A percentile compares a stretch with the other conserved stretches of the same genome.
phyloP scores from a whole-genome alignment of 164 flowering plant genomes.

The Vitis rupestris region DNA sequence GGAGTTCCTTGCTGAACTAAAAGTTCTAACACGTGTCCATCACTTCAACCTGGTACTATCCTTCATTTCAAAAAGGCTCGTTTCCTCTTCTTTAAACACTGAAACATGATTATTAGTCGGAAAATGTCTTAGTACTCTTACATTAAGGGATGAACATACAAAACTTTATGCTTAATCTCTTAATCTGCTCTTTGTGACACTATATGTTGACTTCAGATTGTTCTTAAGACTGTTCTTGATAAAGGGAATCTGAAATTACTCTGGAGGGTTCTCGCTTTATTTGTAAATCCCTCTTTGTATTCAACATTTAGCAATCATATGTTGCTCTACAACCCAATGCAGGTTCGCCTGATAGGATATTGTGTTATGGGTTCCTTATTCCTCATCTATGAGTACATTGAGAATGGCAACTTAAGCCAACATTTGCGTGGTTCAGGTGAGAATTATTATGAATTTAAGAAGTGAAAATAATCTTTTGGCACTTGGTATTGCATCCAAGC shows the following conservation, averaged over 20 bases:
- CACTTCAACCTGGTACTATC: constrained; percentile 65
- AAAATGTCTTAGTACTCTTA: too few relatives aligned
- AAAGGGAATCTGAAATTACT: too few relatives aligned
- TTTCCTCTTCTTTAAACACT: neutral
- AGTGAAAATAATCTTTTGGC: neutral
- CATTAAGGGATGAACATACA: too few relatives aligned
- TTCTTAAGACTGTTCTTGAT: too few relatives aligned
- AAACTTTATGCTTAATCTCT: too few relatives aligned
- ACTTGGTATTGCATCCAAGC: neutral
- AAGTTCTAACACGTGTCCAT: constrained; percentile 60
- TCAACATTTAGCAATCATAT: too few relatives aligned
- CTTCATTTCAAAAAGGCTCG: neutral
- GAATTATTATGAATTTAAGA: neutral
- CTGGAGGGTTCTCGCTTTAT: neutral
- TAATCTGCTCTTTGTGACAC: too few relatives aligned
- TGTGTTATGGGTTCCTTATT: constrained; percentile 77
- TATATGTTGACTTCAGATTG: too few relatives aligned
- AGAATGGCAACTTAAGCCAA: constrained; percentile 86
- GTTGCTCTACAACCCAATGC: constrained; percentile 9
- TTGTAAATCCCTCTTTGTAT: neutral
- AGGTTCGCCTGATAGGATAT: constrained; percentile 95
- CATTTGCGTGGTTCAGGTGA: constrained; percentile 78
- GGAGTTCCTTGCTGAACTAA: constrained; percentile 21
- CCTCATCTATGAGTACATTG: constrained; percentile 83
- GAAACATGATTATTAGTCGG: too few relatives aligned